Percentiles rank a stretch among this genome's conserved stretches.
Evolutionary conservation across 495 filamentous ascomycete genomes (phyloP).

Genomic region (Penicillium nucicola): DNA sequence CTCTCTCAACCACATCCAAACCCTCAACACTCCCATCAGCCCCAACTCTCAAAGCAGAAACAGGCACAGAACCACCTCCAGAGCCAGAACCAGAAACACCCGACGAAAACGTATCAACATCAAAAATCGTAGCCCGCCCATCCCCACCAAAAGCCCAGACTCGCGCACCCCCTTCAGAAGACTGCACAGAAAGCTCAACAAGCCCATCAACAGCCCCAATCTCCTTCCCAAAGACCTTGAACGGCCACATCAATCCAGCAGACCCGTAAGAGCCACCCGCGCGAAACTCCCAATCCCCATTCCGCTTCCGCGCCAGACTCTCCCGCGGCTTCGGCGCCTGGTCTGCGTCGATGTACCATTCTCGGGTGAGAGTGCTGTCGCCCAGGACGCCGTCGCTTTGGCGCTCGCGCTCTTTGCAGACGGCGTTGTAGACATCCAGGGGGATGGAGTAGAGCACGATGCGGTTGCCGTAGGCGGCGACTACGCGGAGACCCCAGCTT

Average conservation of each 20-base stretch:
- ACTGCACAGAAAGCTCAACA: conserved; percentile 38
- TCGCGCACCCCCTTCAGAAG: conserved; percentile 32
- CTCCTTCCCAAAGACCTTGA: conserved; percentile 43
- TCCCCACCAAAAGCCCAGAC: conserved; percentile 39
- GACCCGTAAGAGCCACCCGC: conserved; percentile 34
- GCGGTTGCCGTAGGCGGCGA: conserved; percentile 52
- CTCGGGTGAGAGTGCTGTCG: conserved; percentile 29
- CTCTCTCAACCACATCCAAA: conserved; percentile 12
- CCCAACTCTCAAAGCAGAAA: no score
- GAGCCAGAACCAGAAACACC: no score
- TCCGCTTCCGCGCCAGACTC: conserved; percentile 35
- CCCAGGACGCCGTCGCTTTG: conserved; percentile 37
- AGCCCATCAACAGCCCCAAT: conserved; percentile 34
- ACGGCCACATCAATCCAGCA: conserved; percentile 39
- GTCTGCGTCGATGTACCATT: conserved; percentile 34
- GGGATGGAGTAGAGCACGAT: conserved; percentile 64
- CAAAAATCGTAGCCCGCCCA: conserved; percentile 31
- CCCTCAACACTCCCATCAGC: conserved; percentile 27
- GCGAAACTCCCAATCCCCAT: conserved; percentile 40
- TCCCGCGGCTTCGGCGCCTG: conserved; percentile 26
- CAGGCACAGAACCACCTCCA: neutral
- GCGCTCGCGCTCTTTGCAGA: conserved; percentile 35
- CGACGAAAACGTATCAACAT: conserved; percentile 36
- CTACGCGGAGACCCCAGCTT: conserved; percentile 59
- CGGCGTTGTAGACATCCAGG: conserved; percentile 53